phyloP scores from a whole-genome alignment of 345 rosid genomes.

The Citrus trifoliata region DNA sequence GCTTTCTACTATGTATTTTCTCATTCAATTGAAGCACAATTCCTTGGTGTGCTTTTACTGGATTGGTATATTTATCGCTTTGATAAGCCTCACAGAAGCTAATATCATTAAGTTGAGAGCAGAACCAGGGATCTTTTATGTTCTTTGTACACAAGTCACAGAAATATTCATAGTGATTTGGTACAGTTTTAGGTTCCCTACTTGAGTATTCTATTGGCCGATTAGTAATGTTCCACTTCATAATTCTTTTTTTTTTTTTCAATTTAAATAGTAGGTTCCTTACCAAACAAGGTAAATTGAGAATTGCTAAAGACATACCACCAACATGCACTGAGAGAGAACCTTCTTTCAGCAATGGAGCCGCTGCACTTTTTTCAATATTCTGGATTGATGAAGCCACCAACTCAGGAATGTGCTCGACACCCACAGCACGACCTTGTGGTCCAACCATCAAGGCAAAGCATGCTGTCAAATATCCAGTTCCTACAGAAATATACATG shows the following conservation, averaged over 20 bases:
- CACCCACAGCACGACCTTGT: constrained; percentile 80
- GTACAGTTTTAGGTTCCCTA: not conserved
- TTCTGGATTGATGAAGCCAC: constrained; percentile 64
- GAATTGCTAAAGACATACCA: constrained; percentile 47
- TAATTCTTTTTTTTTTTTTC: not conserved
- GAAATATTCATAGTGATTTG: not conserved
- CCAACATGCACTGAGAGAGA: constrained; percentile 75
- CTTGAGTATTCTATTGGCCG: not conserved
- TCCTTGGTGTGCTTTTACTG: not conserved
- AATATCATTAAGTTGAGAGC: not conserved
- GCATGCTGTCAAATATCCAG: constrained; percentile 93
- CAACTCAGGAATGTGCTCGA: constrained; percentile 90
- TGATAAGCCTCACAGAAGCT: not conserved
- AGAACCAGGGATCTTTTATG: not conserved
- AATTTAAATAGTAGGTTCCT: not conserved
- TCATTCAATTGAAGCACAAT: not conserved
- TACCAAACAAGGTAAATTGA: not conserved
- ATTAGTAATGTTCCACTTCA: not conserved
- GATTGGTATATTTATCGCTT: not conserved
- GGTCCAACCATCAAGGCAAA: constrained; percentile 92
- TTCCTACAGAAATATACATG: constrained; percentile 42
- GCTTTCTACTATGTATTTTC: not conserved
- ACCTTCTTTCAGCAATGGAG: constrained; percentile 62
- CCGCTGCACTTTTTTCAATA: constrained; percentile 68
- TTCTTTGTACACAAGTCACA: not conserved